These are phyloP conservation scores for Oenanthe javanica DNA, from an alignment of 140 eudicot genomes.

Conservation along the genomic window DNA sequence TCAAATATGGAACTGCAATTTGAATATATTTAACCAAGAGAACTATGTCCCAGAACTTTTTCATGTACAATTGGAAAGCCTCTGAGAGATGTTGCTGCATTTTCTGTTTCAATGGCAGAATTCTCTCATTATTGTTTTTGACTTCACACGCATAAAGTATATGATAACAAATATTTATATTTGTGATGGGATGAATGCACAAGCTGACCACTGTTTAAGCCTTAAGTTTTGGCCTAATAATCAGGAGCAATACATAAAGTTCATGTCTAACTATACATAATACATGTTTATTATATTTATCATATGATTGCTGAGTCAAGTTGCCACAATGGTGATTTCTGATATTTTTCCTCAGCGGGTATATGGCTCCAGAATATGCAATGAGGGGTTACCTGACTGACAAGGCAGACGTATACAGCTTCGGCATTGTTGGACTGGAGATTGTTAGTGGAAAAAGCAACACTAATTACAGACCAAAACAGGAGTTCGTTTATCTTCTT, in stretches of 20 bases:
- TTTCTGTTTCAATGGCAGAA: no score
- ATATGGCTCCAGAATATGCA: slow-evolving; percentile 97
- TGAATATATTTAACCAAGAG: neutral
- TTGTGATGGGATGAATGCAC: neutral
- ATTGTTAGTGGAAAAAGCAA: slow-evolving; percentile 90
- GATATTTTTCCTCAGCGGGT: slow-evolving; percentile 46
- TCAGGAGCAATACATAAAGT: neutral
- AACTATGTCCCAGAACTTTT: neutral
- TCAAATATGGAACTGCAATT: neutral
- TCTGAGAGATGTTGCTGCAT: neutral
- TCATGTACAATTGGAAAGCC: neutral
- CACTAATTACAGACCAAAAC: slow-evolving; percentile 73
- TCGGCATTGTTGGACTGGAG: slow-evolving; percentile 74
- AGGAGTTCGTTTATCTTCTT: slow-evolving; percentile 85
- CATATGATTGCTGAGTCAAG: neutral
- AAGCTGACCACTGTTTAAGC: neutral
- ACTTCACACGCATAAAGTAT: neutral
- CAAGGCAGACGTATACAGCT: slow-evolving; percentile 93
- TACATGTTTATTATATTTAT: neutral
- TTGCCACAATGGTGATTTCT: neutral
- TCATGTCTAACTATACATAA: neutral
- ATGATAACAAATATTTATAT: neutral
- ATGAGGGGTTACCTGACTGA: slow-evolving; percentile 90
- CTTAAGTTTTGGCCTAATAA: neutral
- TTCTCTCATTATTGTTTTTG: no score